A percentile compares a stretch with the other conserved stretches of the same genome.
Conservation (phyloP, 106 monocot genomes). For the Dioscorea alata region DNA sequence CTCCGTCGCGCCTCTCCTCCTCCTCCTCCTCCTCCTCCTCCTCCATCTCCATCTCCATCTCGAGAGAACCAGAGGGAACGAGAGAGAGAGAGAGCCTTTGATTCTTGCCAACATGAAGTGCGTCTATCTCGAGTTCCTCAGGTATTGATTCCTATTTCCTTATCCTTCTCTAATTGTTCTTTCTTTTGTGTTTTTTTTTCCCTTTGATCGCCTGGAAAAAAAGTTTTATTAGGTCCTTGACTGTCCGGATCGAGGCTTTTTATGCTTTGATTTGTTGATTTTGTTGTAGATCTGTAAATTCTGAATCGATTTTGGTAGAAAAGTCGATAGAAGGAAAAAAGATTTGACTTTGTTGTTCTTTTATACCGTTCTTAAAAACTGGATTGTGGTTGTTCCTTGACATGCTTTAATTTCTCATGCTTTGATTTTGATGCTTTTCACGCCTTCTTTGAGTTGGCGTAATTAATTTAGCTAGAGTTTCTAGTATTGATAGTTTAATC, state of each 20-base stretch:
- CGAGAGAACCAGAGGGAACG: not conserved
- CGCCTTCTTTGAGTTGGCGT: no score
- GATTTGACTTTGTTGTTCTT: no score
- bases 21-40: no score
- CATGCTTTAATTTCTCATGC: no score
- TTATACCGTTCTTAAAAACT: no score
- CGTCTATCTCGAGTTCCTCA: not conserved
- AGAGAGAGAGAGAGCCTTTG: not conserved
- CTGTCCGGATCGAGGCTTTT: not conserved
- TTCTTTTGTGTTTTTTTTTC: not conserved
- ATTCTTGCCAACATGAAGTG: not conserved
- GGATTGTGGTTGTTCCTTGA: no score
- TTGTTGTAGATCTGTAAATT: not conserved
- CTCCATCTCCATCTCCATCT: not conserved
- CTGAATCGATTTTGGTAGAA: no score
- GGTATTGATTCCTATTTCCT: not conserved
- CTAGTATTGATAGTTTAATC: no score
- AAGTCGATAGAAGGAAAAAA: no score
- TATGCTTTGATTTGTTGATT: not conserved
- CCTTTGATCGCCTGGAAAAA: not conserved
- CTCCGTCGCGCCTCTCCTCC: slow-evolving; percentile 1
- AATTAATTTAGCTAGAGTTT: no score
- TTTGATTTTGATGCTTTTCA: no score
- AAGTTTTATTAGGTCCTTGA: not conserved
- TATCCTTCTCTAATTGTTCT: not conserved